Evolutionary conservation across 352 stramenopile species (phyloP), one percentile per base, ranked within the genome.

Genomic region (Phytophthora rubi): DNA sequence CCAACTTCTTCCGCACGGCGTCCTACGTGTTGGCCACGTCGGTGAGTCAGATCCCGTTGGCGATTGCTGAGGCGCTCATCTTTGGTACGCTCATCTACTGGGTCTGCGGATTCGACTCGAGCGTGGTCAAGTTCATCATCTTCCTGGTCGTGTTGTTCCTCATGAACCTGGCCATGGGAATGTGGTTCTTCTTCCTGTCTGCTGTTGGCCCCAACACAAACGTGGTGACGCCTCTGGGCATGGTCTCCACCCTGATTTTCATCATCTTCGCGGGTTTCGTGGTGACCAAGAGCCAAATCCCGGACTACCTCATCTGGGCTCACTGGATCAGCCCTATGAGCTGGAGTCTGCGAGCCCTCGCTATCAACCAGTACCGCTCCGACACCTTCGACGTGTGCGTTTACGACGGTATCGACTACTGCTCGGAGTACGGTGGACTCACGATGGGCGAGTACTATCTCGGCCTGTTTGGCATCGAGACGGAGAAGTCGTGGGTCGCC

Each of bases 21-120:
- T 26, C 59, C 0, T 65, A 65, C 5, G 59, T 65, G 2, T 30
- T 65, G 3, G 59, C 59, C 16, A 58, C 33, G 0, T 51, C 58
- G 2, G 33, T 45, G 13, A 52, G 59, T 28, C 47, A 58, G 21
- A 65, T 65, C 30, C 59, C 57, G 13, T 37, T 64, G 18, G 23
- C 57, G 3, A 4, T 64, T 6, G 44, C 18, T 2, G 87, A 95
- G 73, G 81, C 81, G 1, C 59, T 93, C 10, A 57, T 92, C 7
- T 97, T 94, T 52, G 85, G 81, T 30, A 81, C 75, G 12, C 60
- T 93, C 39, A 39, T 91, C 2, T 93, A 93, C 60, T 93, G 77
- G 69, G 81, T 91, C 53, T 75, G 88, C 53, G 86, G 85, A 13
- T 77, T 68, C 77, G 88, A 60, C 9, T n/a, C 55, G 4, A 28